A percentile compares a stretch with the other conserved stretches of the same genome.
Conservation (phyloP, 2,329 filamentous ascomycete genomes). For the Aspergillus carbonarius region DNA sequence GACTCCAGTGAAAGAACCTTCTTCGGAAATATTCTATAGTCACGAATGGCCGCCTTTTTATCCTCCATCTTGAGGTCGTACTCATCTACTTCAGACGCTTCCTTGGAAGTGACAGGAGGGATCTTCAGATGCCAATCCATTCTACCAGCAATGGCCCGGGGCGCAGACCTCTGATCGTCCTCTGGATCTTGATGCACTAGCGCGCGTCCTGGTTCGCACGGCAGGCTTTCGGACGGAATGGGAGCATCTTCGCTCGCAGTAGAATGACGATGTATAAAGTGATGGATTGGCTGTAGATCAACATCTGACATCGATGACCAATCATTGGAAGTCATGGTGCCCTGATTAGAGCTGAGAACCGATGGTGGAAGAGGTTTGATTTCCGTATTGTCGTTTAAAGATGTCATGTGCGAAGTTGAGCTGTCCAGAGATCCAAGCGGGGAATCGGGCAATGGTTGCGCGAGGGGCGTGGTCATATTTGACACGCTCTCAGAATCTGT, state of each 20-base stretch:
- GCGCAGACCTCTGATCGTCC: slow-evolving; percentile 41
- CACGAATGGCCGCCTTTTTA: slow-evolving; percentile 43
- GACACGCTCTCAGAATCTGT: slow-evolving; percentile 52
- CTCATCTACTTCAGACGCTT: slow-evolving; percentile 36
- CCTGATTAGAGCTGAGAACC: slow-evolving; percentile 39
- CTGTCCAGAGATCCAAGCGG: slow-evolving; percentile 32
- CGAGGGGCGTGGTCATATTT: slow-evolving; percentile 57
- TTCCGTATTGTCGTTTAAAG: slow-evolving; percentile 35
- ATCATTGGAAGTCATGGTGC: slow-evolving; percentile 27
- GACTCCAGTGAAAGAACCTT: slow-evolving; percentile 52
- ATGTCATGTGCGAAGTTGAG: slow-evolving; percentile 29
- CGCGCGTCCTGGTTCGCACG: slow-evolving; percentile 25
- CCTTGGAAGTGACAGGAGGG: slow-evolving; percentile 26
- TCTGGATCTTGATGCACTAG: slow-evolving; percentile 21
- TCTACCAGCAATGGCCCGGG: slow-evolving; percentile 40
- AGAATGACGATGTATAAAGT: slow-evolving; percentile 25
- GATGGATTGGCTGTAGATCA: slow-evolving; percentile 18
- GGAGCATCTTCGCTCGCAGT: slow-evolving; percentile 25
- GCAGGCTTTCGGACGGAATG: slow-evolving; percentile 21
- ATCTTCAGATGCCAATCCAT: slow-evolving; percentile 37
- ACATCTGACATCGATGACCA: slow-evolving; percentile 31
- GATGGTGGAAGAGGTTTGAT: slow-evolving; percentile 46
- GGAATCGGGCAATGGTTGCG: slow-evolving; percentile 48
- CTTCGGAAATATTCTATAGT: slow-evolving; percentile 53
- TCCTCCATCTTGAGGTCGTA: slow-evolving; percentile 43